Evolutionary conservation across 1,284 basidiomycete species (phyloP).

Genomic region (Leucoagaricus sp.): DNA sequence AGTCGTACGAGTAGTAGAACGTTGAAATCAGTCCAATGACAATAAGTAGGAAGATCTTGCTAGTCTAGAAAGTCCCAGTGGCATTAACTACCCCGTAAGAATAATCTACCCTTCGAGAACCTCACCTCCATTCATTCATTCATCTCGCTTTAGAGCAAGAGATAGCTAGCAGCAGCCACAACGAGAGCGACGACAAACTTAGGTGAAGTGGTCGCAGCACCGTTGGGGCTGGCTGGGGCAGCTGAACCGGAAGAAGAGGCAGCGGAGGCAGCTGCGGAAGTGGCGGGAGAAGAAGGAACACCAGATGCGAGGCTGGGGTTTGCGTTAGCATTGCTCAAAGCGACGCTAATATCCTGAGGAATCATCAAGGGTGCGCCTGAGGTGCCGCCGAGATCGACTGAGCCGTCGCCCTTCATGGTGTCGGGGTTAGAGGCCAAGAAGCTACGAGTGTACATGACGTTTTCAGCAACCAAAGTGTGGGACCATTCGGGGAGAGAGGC

Average conservation of each 20-base stretch:
- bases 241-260: conserved; percentile 24
- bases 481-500: conserved; percentile 54
- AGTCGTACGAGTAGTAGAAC: conserved; percentile 5
- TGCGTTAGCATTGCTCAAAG: conserved; percentile 40
- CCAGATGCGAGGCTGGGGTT: conserved; percentile 28
- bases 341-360: conserved; percentile 54
- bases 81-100: conserved; percentile 10
- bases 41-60: conserved; percentile 19
- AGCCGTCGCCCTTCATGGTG: conserved; percentile 49
- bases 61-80: conserved; percentile 21
- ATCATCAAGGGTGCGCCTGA: conserved; percentile 52
- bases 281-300: conserved; percentile 27
- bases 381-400: conserved; percentile 49
- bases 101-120: conserved; percentile 8
- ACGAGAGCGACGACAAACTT: conserved; percentile 49
- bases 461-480: conserved; percentile 50
- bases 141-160: conserved; percentile 45
- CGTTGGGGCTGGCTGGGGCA: conserved; percentile 33
- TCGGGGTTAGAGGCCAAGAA: conserved; percentile 67
- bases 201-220: conserved; percentile 53
- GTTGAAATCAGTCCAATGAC: conserved; percentile 15
- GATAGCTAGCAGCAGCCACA: conserved; percentile 53
- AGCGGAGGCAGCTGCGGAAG: conserved; percentile 28
- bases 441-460: conserved; percentile 61
- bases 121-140: conserved; percentile 10